A percentile compares a stretch with the other conserved stretches of the same genome.
Evolutionary conservation across 208 protist species (phyloP).

Genomic region (Histomonas meleagridis): DNA sequence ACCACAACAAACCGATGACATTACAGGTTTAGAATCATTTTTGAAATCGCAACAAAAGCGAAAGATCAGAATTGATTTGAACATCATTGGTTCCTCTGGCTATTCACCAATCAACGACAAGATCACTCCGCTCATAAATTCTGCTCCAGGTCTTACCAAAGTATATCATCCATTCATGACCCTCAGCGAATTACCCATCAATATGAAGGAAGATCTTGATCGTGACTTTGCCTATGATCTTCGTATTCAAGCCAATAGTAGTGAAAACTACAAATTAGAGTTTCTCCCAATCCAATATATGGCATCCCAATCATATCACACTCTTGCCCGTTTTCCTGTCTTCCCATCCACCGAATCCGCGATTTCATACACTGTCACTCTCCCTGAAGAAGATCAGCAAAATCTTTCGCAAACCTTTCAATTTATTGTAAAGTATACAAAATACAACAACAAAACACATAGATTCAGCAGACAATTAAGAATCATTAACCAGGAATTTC

Average conservation of each 20-base stretch:
- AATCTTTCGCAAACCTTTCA: background rate
- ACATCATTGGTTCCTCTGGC: background rate
- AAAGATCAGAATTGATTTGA: background rate
- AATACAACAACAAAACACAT: background rate
- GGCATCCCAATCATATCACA: background rate
- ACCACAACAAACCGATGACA: background rate
- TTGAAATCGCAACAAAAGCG: background rate
- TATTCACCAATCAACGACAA: background rate
- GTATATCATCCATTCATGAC: background rate
- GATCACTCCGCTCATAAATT: background rate
- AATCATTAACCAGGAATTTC: background rate
- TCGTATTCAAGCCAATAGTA: too few relatives aligned
- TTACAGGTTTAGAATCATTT: background rate
- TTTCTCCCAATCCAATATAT: background rate
- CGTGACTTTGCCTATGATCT: slow-evolving; percentile 4
- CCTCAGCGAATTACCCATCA: background rate
- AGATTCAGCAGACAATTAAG: background rate
- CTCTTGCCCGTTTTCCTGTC: background rate
- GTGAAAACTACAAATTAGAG: background rate
- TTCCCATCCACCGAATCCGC: background rate
- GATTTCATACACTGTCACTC: background rate
- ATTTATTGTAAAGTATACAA: background rate
- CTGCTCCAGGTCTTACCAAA: background rate
- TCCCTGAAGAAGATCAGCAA: background rate
- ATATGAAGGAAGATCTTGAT: background rate